Percentiles rank a stretch among this genome's conserved stretches.
Evolutionary conservation across 2,329 filamentous ascomycete genomes (phyloP).

Genomic region (Penicillium concentricum): DNA sequence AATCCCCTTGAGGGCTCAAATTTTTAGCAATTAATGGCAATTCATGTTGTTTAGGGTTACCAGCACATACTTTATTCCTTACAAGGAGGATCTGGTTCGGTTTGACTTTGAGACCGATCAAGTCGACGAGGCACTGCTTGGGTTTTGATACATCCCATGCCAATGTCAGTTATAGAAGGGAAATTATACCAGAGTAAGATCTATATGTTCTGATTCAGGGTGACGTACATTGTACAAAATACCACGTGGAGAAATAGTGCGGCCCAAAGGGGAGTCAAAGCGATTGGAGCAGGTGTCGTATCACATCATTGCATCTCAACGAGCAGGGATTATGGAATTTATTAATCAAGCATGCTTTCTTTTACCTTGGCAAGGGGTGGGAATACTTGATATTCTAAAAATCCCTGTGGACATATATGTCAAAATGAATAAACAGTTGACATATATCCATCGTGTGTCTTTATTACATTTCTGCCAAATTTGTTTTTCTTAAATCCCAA

Average conservation of each 20-base stretch:
- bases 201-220: too few relatives aligned
- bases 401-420: neutral
- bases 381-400: neutral
- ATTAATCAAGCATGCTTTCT: too few relatives aligned
- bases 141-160: constrained; percentile 5
- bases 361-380: neutral
- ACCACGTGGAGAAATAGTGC: neutral
- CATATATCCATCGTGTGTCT: neutral
- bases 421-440: neutral
- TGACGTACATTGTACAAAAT: neutral
- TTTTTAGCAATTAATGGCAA: too few relatives aligned
- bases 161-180: neutral
- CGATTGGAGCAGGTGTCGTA: neutral
- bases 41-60: constrained; percentile 45
- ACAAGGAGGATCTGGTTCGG: constrained; percentile 52
- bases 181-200: neutral
- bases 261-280: neutral
- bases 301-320: neutral
- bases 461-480: neutral
- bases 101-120: constrained; percentile 54
- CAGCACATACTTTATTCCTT: constrained; percentile 52
- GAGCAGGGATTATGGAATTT: neutral
- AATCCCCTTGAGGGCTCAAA: accelerated
- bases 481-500: neutral
- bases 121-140: constrained; percentile 34